These are phyloP conservation scores for Crithidia sp. DNA, from an alignment of 208 protist genomes.

Conservation along the genomic window DNA sequence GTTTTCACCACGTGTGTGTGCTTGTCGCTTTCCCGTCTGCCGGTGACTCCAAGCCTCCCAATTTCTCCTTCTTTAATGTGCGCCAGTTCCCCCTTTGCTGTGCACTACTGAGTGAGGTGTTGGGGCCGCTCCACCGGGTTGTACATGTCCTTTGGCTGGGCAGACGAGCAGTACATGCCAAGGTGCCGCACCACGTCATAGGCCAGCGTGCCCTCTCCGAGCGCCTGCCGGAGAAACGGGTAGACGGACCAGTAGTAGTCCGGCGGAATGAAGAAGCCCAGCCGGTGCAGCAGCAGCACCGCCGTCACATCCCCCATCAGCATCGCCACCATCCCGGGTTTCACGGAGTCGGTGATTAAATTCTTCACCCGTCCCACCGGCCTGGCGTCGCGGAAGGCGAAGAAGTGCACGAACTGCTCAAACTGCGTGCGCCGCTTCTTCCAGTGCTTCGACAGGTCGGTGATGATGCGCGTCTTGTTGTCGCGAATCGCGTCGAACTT, in stretches of 20 bases:
- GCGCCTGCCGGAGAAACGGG: conserved; percentile 66
- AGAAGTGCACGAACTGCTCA: conserved; percentile 91
- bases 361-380: conserved; percentile 63
- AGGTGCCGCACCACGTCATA: conserved; percentile 80
- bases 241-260: conserved; percentile 91
- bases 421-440: conserved; percentile 76
- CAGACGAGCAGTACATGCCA: conserved; percentile 56
- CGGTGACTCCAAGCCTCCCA: not conserved
- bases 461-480: conserved; percentile 85
- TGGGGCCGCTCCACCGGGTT: conserved; percentile 61
- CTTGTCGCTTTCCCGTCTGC: not conserved
- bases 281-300: conserved; percentile 71
- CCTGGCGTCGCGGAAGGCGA: conserved; percentile 70
- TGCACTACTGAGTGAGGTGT: not conserved
- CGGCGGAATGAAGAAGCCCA: conserved; percentile 83
- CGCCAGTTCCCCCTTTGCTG: not conserved
- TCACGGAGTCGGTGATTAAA: conserved; percentile 80
- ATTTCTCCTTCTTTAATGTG: not conserved
- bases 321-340: conserved; percentile 85
- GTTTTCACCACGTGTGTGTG: too few relatives aligned
- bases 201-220: conserved; percentile 42
- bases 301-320: conserved; percentile 74
- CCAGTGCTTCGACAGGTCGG: conserved; percentile 89
- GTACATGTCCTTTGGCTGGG: conserved; percentile 53
- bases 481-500: conserved; percentile 88